Base-by-base conservation (phyloP, 768 basidiomycete genomes). In the Pleurotus eryngii region DNA sequence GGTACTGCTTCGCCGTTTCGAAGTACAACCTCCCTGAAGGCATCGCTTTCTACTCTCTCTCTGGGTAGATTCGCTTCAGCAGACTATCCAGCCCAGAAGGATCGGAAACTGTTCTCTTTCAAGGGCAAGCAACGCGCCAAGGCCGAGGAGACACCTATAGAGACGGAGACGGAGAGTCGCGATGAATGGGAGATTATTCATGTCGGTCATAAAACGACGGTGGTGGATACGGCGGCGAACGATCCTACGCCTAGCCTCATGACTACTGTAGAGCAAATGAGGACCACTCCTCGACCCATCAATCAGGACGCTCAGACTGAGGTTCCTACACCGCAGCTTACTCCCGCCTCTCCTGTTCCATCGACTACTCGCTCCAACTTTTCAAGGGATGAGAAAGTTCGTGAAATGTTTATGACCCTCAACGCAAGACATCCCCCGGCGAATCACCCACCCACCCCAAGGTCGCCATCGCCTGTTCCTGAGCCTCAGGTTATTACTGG, bases 1-100 rank as follows among this genome's bases (percentile, higher is more conserved):
- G 63, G 72, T 51, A 58, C 72, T 55, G 61, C 68, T 54, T 66
- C 74, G 3, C 76, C 79, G 59, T 73, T 77, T 63, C 68, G 73
- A 54, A 81, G 81, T 63, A 76, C 79, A 1, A 76, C 76, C 12
- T 80, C 80, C 5, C 68, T 82, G 26, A 72, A 66, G 17, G 68
- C 64, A 60, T 63, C 67, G 1, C 64, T 62, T 45, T 67, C 76
- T 3, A 74, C 74, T 1, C 63, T 73, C 1, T 74, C 77, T 3
- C 69, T 77, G n/a, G 64, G 73, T 24, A 59, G 64, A 17, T 57
- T 70, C 11, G 71, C 73, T 17, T 56, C 68, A 7, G 56, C 20
- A 15, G 51, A 54, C 20, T 17, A 22, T 12, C 3, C 35, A 12
- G 8, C 9, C 18, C 17, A n/a, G n/a, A 54, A 42, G n/a, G 14